Base-by-base conservation (phyloP, 805 yeast genomes). In the Candida nitratophila region DNA sequence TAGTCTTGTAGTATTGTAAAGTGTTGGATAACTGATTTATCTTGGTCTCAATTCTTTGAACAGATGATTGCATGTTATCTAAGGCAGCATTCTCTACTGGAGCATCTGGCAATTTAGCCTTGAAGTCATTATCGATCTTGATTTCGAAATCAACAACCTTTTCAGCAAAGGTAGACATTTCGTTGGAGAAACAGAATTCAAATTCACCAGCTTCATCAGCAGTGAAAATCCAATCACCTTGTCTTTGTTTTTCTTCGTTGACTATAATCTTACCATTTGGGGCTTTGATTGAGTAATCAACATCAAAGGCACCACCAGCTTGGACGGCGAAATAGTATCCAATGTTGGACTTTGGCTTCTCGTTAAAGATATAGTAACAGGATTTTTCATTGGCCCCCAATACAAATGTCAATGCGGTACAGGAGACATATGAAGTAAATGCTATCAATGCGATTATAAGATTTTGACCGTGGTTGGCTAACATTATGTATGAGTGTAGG, bases 131-230 rank as follows among this genome's bases (percentile, higher is more conserved):
- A 42, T 71, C 78, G 48, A 68, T 63, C 50, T 71, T 75, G 57
- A 89, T 76, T 59, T 89, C 96, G 54, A 89, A 83, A 65, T 86
- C 95, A 52, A 89, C 81, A 43, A 83, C 79, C 66, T 87, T 88
- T 59, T 85, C 90, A 44, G 89, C 83, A 60, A 79, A 79, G 4
- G 90, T 83, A 4, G 87, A 78, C 86, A 84, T 83, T 49, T 79
- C 85, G 63, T 86, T 85, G 55, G 79, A 67, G 69, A 89, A 87
- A 66, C 96, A 89, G 62, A 89, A 83, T 63, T 83, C 84, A 69
- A 87, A 89, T 63, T 89, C 96, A 37, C 96, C 96, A 17, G 64
- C 60, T 42, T 61, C 58, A 36, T 75, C 77, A 20, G 86, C 95
- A 19, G 66, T 70, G 60, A 89, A 80, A 7, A 78, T 69, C 69